Base-by-base conservation (phyloP, 2,329 filamentous ascomycete species). In the Cyphellophora europaea region DNA sequence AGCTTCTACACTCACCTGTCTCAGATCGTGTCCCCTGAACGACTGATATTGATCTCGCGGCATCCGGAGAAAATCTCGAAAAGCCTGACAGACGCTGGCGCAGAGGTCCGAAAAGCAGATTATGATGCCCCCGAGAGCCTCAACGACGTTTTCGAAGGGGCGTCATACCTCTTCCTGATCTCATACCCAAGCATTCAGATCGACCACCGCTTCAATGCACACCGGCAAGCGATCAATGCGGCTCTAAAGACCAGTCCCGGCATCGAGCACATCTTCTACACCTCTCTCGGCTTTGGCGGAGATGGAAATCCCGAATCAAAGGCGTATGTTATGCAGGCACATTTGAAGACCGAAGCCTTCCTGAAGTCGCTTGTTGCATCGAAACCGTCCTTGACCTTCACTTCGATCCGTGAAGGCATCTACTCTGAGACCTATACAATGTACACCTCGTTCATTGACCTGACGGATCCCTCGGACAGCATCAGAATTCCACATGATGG, bases 151-250 rank as follows among this genome's bases (percentile, higher is more conserved):
- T 71, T 76, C 33, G 41, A 56, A 2, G 67, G 62, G 8, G 56
- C 73, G 11, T 62, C 69, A 11, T 54, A 60, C 18, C 51, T 77
- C 30, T 68, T 76, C 49, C 56, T 77, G 25, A 62, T 77, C 23
- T 73, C 71, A 0, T 71, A 68, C 41, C 60, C 67, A 10, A 66
- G 63, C 36, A 58, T 65, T 33, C 66, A 69, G 25, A 61, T 61
- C 36, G 54, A 67, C 6, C 61, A 65, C 42, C 58, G 66, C 1
- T 48, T 56, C 31, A 10, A 33, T 40, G 60, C 56, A 31, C 65
- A 70, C 37, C 43, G 43, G 29, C 49, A 55, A 3, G 44, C 42
- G 2, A 47, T 47, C 17, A 27, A 43, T 11, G n/a, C 25, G 16
- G 44, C 39, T 3, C 21, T 38, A 2, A 18, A 25, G 0, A 42